Evolutionary conservation across 495 filamentous ascomycete genomes (phyloP).

Genomic region (Durotheca rogersii): DNA sequence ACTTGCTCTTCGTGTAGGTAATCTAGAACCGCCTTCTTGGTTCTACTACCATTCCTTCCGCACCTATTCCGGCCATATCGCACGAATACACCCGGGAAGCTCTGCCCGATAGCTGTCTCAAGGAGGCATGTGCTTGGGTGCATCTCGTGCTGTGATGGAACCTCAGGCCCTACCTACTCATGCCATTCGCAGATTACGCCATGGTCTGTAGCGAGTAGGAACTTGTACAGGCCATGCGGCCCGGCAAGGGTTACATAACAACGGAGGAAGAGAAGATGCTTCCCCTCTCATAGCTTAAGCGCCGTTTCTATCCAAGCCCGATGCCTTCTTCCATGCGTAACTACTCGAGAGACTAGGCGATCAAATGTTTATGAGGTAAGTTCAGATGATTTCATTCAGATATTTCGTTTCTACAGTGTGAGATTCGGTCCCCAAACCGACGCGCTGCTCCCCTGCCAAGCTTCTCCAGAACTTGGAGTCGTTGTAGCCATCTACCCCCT

Average conservation of each 20-base stretch:
- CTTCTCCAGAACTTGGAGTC: conserved; percentile 25
- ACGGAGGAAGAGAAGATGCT: too few relatives aligned
- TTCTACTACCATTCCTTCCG: conserved; percentile 7
- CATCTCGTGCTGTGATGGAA: too few relatives aligned
- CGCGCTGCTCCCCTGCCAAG: conserved; percentile 29
- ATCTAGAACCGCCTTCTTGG: background rate
- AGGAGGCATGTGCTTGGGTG: too few relatives aligned
- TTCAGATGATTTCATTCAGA: conserved; percentile 22
- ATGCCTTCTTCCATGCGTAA: background rate
- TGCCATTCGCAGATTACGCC: too few relatives aligned
- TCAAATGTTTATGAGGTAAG: too few relatives aligned
- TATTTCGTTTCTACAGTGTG: conserved; percentile 19
- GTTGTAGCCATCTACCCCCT: conserved; percentile 17
- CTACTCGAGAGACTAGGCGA: background rate
- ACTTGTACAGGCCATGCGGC: too few relatives aligned
- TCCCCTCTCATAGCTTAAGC: too few relatives aligned
- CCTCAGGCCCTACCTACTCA: too few relatives aligned
- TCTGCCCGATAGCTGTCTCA: too few relatives aligned
- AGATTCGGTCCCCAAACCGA: conserved; percentile 5
- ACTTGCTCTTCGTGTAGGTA: conserved; percentile 5
- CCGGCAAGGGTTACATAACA: too few relatives aligned
- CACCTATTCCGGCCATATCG: conserved; percentile 5
- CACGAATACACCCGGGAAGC: too few relatives aligned
- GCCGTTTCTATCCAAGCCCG: background rate
- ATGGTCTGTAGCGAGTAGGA: too few relatives aligned